Evolutionary conservation across 768 basidiomycete genomes (phyloP).

Genomic region (Suillus paluster): DNA sequence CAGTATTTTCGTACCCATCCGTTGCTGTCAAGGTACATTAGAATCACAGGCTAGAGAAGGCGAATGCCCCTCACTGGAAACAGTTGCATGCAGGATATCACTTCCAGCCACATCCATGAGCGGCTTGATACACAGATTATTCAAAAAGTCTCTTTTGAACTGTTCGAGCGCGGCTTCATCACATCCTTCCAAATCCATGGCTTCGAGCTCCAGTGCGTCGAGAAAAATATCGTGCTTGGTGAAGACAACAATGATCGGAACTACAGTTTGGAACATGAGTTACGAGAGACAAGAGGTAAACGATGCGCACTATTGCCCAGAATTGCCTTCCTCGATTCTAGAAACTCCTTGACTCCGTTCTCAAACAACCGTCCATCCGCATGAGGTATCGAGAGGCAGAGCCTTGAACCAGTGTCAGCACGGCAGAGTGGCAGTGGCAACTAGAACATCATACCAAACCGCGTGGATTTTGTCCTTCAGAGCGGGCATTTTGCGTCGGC

Average conservation of each 20-base stretch:
- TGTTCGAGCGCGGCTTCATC: neutral
- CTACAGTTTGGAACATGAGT: neutral
- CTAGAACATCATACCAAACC: slow-evolving; percentile 14
- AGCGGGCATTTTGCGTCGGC: slow-evolving; percentile 12
- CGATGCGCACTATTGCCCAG: slow-evolving; percentile 7
- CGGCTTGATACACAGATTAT: slow-evolving; percentile 9
- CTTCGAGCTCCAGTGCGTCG: slow-evolving; percentile 4
- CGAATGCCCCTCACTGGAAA: slow-evolving; percentile 9
- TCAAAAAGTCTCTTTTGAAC: neutral
- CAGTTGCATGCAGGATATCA: slow-evolving; percentile 3
- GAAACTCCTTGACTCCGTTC: slow-evolving; percentile 3
- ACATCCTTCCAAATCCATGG: neutral
- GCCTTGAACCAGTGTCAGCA: neutral
- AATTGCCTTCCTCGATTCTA: slow-evolving; percentile 5
- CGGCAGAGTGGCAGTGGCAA: neutral
- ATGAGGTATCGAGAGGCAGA: slow-evolving; percentile 11
- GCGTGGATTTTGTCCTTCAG: slow-evolving; percentile 19
- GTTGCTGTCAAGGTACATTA: neutral
- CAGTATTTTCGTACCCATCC: slow-evolving; percentile 6
- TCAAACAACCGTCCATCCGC: slow-evolving; percentile 12
- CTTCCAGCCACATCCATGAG: slow-evolving; percentile 5
- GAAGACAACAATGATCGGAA: slow-evolving; percentile 11
- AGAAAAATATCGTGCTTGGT: slow-evolving; percentile 11
- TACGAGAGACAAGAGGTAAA: neutral
- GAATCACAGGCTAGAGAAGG: neutral